Conservation (phyloP, 2,329 filamentous ascomycete species). For the Colletotrichum salicis region DNA sequence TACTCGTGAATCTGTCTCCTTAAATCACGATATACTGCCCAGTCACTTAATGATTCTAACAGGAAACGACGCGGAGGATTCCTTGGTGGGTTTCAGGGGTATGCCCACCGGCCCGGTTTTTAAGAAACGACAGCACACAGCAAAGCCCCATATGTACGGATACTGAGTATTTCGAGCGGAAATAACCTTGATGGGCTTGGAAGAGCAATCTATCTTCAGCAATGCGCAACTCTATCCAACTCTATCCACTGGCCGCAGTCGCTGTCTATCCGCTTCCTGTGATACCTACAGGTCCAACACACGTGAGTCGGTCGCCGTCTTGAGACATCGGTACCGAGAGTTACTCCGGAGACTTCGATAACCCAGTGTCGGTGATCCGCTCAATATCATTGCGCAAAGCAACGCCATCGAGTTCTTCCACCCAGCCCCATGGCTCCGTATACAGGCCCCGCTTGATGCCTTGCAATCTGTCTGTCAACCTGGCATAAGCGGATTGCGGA, state of each 20-base stretch:
- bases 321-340: background rate
- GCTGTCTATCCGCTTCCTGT: background rate
- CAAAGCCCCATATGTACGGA: background rate
- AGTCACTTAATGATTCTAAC: background rate
- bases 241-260: background rate
- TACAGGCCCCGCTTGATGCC: background rate
- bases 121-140: background rate
- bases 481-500: background rate
- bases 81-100: background rate
- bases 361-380: background rate
- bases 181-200: background rate
- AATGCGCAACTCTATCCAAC: background rate
- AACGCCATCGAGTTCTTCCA: background rate
- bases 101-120: background rate
- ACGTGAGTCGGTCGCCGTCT: background rate
- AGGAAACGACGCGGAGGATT: background rate
- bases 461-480: background rate
- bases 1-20: background rate
- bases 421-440: background rate
- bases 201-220: background rate
- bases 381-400: background rate
- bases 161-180: background rate
- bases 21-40: background rate
- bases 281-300: background rate
- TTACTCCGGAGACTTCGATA: background rate